A percentile compares a stretch with the other conserved stretches of the same genome.
phyloP scores from a whole-genome alignment of 2,329 filamentous ascomycete species.

The Dactylellina parvicollis region DNA sequence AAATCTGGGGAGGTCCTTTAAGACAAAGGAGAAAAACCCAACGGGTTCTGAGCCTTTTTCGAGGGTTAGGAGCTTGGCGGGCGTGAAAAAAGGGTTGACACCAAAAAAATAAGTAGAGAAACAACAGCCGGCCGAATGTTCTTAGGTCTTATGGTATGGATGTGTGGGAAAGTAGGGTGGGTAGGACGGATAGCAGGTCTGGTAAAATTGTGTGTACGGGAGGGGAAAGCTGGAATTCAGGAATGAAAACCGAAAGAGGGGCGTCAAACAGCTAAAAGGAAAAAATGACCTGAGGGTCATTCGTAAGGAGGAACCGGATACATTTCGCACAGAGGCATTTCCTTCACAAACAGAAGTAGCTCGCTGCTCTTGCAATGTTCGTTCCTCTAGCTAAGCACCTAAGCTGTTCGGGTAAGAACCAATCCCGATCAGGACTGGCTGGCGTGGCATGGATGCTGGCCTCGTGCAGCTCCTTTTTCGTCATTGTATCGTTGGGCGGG shows the following conservation, averaged over 20 bases:
- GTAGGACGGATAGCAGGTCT: slow-evolving; percentile 17
- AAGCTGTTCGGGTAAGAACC: slow-evolving; percentile 44
- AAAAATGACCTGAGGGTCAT: slow-evolving; percentile 30
- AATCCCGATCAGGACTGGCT: slow-evolving; percentile 37
- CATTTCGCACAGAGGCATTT: slow-evolving; percentile 32
- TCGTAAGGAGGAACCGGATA: slow-evolving; percentile 31
- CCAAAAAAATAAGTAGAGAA: slow-evolving; percentile 16
- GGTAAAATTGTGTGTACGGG: slow-evolving; percentile 40
- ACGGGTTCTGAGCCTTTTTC: background rate
- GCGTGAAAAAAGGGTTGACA: slow-evolving; percentile 11
- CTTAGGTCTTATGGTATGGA: background rate
- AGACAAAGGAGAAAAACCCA: slow-evolving; percentile 2
- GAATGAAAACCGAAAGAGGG: slow-evolving; percentile 48
- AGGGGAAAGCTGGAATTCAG: slow-evolving; percentile 44
- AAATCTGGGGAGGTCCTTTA: slow-evolving; percentile 32
- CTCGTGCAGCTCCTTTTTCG: slow-evolving; percentile 49
- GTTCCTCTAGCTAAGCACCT: slow-evolving; percentile 40
- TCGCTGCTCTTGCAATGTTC: slow-evolving; percentile 34
- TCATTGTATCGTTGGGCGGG: slow-evolving; percentile 39
- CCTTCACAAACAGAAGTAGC: slow-evolving; percentile 28
- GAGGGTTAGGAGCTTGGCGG: slow-evolving; percentile 30
- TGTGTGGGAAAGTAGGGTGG: slow-evolving; percentile 30
- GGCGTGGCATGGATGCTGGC: slow-evolving; percentile 46
- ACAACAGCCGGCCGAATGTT: slow-evolving; percentile 23
- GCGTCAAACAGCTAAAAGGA: slow-evolving; percentile 51